Base-by-base conservation (phyloP, 352 stramenopile genomes). In the Thraustochytrium striatum region DNA sequence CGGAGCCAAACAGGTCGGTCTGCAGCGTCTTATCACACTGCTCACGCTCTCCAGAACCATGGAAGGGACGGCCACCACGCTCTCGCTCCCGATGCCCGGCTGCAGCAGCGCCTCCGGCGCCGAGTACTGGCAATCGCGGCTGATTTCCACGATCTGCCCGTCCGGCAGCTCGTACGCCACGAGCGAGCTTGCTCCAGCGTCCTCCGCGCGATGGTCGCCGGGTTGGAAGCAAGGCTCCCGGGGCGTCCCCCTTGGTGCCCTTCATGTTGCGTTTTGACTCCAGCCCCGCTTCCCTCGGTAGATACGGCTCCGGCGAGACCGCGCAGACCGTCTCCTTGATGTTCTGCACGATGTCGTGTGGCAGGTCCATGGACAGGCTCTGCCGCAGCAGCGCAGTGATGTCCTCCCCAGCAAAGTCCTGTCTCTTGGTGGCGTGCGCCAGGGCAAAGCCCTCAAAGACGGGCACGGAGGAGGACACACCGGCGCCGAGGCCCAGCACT, bases 401-500 rank as follows among this genome's bases (percentile, higher is more conserved):
- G 25, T 80, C 70, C 16, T 79, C 58, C 5, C 70, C 70, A 8
- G 70, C 70, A 79, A 75, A 58, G 16, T 79, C 36, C 5, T 30
- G 25, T 8, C 21, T 70, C 30, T 61, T 5, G 7, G 30, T 35
- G 7, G 55, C 70, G 36, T 80, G 70, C 38, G 32, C 57, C n/a
- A 80, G 28, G 2, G 41, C 25, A 57, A 72, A 80, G 9, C 70
- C 70, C 36, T 80, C 70, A 81, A 80, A 80, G 25, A 80, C 70
- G 16, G 70, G 70, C 36, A 73, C 70, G 1, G 55, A 21, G 11
- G 55, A 62, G 11, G 70, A 79, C 21, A 65, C 28, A 0, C 57
- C 70, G 33, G 35, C 70, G 30, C 70, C 70, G 3, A 59, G 32
- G 9, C 57, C 32, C 33, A 62, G 11, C 69, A 80, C 70, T 0